Evolutionary conservation across 805 yeast genomes (phyloP).

Genomic region (Suhomyces tanzawaensis): DNA sequence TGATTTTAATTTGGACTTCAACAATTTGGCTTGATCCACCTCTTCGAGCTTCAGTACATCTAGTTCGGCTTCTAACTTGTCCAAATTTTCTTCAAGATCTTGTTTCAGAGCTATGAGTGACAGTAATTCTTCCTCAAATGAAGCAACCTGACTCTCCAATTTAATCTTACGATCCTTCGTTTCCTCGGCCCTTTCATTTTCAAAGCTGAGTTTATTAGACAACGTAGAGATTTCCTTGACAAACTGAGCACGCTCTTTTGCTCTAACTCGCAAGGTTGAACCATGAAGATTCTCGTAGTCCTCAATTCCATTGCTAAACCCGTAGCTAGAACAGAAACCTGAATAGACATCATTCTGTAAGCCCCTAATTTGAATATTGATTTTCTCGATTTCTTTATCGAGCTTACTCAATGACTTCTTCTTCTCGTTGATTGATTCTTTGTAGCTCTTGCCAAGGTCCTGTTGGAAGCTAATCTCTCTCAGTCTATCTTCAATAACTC

Average conservation of each 20-base stretch:
- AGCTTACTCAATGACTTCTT: constrained; percentile 10
- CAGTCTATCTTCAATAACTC: constrained; percentile 44
- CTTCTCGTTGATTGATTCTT: constrained; percentile 16
- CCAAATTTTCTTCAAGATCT: constrained; percentile 21
- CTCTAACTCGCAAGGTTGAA: constrained; percentile 49
- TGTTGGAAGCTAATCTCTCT: constrained; percentile 54
- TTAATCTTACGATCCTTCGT: constrained; percentile 46
- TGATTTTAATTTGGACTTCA: constrained; percentile 21
- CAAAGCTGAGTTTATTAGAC: constrained; percentile 62
- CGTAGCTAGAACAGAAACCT: constrained; percentile 54
- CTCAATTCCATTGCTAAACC: constrained; percentile 50
- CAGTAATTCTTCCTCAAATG: constrained; percentile 32
- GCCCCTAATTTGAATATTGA: constrained; percentile 15
- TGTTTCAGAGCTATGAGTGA: constrained; percentile 32
- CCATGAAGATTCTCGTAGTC: constrained; percentile 76
- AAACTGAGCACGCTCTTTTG: constrained; percentile 60
- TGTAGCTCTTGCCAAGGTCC: constrained; percentile 19
- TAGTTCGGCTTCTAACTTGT: constrained; percentile 26
- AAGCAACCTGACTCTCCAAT: constrained; percentile 39
- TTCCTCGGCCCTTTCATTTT: constrained; percentile 54
- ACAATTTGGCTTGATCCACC: constrained; percentile 5
- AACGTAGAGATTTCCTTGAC: constrained; percentile 60
- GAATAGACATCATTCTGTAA: constrained; percentile 48
- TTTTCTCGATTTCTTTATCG: constrained; percentile 21
- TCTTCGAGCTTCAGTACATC: constrained; percentile 24